These are phyloP conservation scores for Fragaria vesca DNA, from an alignment of 306 rosid genomes.

Conservation along the genomic window DNA sequence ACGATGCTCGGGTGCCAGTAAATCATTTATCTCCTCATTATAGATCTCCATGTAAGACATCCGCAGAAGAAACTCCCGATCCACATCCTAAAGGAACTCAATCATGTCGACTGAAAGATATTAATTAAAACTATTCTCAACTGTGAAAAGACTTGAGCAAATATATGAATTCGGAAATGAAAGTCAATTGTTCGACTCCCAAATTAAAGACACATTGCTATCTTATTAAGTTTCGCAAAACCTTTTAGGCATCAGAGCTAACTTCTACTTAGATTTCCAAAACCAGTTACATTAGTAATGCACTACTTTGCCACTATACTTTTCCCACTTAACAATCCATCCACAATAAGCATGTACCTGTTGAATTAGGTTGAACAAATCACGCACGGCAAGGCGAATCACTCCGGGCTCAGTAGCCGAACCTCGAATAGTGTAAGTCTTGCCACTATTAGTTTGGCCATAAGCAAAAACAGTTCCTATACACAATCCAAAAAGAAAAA, in stretches of 20 bases:
- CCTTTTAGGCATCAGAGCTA: background rate
- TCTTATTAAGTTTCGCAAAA: background rate
- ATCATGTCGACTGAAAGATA: background rate
- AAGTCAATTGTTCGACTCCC: background rate
- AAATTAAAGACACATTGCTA: background rate
- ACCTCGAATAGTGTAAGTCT: slow-evolving; percentile 92
- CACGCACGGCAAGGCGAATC: slow-evolving; percentile 82
- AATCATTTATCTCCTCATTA: slow-evolving; percentile 91
- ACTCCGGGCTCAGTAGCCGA: slow-evolving; percentile 69
- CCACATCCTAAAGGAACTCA: slow-evolving; percentile 49
- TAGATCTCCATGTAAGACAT: slow-evolving; percentile 99
- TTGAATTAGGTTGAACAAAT: slow-evolving; percentile 61
- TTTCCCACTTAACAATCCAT: background rate
- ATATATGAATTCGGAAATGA: background rate
- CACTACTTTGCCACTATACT: background rate
- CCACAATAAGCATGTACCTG: slow-evolving; percentile 39
- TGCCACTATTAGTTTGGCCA: slow-evolving; percentile 96
- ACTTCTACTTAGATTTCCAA: background rate
- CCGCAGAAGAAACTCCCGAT: slow-evolving; percentile 88
- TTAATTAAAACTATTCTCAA: background rate
- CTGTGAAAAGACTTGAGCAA: background rate
- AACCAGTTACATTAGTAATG: background rate
- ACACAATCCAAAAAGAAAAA: background rate
- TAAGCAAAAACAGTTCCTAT: slow-evolving; percentile 94
- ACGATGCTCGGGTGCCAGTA: slow-evolving; percentile 90